Percentiles rank a stretch among this genome's conserved stretches.
phyloP scores from a whole-genome alignment of 1,284 basidiomycete genomes.

The Cystobasidium slooffiae region DNA sequence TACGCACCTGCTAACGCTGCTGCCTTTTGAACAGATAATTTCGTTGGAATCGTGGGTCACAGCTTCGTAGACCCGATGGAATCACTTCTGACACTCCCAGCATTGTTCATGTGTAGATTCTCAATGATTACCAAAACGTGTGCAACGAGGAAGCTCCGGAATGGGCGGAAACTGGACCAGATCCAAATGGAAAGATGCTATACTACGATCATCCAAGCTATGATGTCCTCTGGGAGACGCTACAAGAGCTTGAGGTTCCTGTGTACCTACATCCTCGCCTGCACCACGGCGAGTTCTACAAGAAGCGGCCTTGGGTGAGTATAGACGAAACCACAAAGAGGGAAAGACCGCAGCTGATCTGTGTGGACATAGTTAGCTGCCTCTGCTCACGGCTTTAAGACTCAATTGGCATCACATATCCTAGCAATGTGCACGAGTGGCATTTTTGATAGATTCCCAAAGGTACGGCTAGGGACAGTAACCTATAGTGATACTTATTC shows the following conservation, averaged over 20 bases:
- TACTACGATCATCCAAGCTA: conserved; percentile 42
- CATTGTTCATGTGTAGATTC: conserved; percentile 4
- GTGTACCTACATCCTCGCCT: conserved; percentile 37
- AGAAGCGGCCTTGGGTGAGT: conserved; percentile 39
- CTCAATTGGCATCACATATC: conserved; percentile 38
- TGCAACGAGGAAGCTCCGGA: conserved; percentile 30
- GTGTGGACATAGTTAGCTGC: conserved; percentile 25
- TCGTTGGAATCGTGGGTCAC: conserved; percentile 24
- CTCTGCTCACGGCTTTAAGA: conserved; percentile 34
- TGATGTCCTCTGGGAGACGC: conserved; percentile 35
- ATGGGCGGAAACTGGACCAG: conserved; percentile 37
- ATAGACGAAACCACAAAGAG: neutral
- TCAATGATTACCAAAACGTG: conserved; percentile 38
- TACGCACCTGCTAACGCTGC: neutral
- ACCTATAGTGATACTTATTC: neutral
- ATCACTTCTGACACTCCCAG: neutral
- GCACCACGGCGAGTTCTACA: conserved; percentile 36
- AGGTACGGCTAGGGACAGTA: neutral
- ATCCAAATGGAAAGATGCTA: conserved; percentile 23
- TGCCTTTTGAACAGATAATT: conserved; percentile 9
- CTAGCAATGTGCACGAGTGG: conserved; percentile 35
- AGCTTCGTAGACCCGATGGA: neutral
- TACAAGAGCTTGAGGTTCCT: conserved; percentile 30
- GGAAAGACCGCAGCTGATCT: neutral
- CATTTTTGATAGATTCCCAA: conserved; percentile 41